phyloP scores from a whole-genome alignment of 2,329 filamentous ascomycete species.

The Alternaria panax region DNA sequence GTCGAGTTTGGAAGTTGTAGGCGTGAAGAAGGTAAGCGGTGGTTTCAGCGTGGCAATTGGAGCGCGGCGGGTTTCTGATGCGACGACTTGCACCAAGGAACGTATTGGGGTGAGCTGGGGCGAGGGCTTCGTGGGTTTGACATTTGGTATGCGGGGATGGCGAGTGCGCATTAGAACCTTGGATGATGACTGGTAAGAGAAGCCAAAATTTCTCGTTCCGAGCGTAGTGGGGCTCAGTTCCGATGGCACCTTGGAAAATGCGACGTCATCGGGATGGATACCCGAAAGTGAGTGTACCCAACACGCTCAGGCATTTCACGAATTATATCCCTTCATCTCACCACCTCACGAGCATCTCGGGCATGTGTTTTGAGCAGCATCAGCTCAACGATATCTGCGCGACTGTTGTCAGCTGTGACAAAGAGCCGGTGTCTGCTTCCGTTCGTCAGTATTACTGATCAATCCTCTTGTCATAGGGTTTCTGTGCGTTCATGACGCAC shows the following conservation, averaged over 20 bases:
- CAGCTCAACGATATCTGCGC: not conserved
- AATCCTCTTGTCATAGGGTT: not conserved
- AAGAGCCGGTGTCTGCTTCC: not conserved
- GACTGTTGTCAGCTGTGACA: not conserved
- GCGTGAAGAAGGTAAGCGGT: slow-evolving; percentile 6
- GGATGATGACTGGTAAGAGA: slow-evolving; percentile 33
- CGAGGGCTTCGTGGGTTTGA: slow-evolving; percentile 30
- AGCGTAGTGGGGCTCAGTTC: slow-evolving; percentile 24
- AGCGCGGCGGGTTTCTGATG: slow-evolving; percentile 20
- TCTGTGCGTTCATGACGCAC: not conserved
- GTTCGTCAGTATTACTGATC: not conserved
- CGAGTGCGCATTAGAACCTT: slow-evolving; percentile 40
- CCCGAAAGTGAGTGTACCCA: not conserved
- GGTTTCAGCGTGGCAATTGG: slow-evolving; percentile 36
- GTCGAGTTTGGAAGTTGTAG: not conserved
- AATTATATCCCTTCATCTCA: too few species aligned
- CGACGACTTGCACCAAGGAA: slow-evolving; percentile 37
- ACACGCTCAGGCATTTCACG: not conserved
- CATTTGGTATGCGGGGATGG: slow-evolving; percentile 45
- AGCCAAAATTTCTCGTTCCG: slow-evolving; percentile 35
- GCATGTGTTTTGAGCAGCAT: not conserved
- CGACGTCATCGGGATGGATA: slow-evolving; percentile 27
- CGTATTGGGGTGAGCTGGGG: slow-evolving; percentile 20
- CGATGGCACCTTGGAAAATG: slow-evolving; percentile 19
- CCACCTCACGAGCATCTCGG: too few species aligned